A percentile compares a stretch with the other conserved stretches of the same genome.
These are phyloP conservation scores for Silene vulgaris DNA, from an alignment of 179 eudicot species.

Conservation along the genomic window DNA sequence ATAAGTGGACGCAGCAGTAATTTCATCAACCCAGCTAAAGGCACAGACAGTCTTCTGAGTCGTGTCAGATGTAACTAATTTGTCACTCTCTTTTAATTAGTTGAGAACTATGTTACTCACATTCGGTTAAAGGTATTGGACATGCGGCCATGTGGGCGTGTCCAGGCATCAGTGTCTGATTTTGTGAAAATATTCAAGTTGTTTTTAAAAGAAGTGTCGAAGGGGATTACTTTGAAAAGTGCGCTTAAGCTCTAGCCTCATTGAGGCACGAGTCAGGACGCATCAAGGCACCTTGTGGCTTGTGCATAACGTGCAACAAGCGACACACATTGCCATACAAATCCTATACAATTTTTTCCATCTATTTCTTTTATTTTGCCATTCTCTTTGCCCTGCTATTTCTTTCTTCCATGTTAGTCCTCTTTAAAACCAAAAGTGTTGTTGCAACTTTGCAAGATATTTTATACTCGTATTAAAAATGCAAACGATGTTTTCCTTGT, in stretches of 20 bases:
- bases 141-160: background rate
- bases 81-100: background rate
- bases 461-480: no score
- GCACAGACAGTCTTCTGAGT: constrained; percentile 16
- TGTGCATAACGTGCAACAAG: background rate
- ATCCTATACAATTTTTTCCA: background rate
- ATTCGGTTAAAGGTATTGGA: background rate
- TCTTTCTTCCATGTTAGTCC: background rate
- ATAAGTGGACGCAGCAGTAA: constrained; percentile 16
- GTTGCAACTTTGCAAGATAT: no score
- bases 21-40: constrained; percentile 2
- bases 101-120: background rate
- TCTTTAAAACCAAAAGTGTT: background rate
- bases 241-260: background rate
- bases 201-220: background rate
- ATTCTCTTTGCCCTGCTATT: background rate
- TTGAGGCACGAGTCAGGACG: background rate
- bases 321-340: background rate
- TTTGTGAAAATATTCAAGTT: background rate
- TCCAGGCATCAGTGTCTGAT: background rate
- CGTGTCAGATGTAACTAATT: constrained; percentile 2
- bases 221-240: background rate
- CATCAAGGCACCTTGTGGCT: background rate
- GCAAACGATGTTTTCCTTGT: background rate
- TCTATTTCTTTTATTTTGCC: background rate